Conservation (phyloP, 352 stramenopile species). For the Sclerospora graminicola region DNA sequence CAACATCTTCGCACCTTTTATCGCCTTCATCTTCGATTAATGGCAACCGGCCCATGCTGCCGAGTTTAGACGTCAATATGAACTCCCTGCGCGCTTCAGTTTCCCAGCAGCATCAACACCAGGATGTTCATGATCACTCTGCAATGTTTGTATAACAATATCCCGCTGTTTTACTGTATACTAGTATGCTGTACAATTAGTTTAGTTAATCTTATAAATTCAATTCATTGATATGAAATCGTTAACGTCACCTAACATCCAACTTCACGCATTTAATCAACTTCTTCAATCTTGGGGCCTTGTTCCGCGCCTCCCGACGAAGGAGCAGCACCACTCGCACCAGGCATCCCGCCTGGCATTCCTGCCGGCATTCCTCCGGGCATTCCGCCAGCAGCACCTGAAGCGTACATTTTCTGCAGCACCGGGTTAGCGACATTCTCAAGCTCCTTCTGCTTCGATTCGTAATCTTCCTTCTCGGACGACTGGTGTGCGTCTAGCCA, state of each 20-base stretch:
- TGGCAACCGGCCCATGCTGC: slow-evolving; percentile 4
- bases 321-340: slow-evolving; percentile 8
- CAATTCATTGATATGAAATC: background rate
- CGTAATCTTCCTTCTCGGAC: slow-evolving; percentile 73
- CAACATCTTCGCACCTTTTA: slow-evolving; percentile 1
- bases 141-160: no score
- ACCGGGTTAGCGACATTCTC: slow-evolving; percentile 80
- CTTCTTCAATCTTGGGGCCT: slow-evolving; percentile 76
- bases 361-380: slow-evolving; percentile 20
- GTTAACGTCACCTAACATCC: background rate
- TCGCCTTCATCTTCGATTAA: background rate
- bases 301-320: slow-evolving; percentile 33
- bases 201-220: background rate
- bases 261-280: slow-evolving; percentile 40
- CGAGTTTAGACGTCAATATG: slow-evolving; percentile 6
- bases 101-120: background rate
- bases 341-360: slow-evolving; percentile 17
- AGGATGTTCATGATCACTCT: background rate
- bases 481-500: slow-evolving; percentile 94
- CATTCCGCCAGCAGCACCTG: slow-evolving; percentile 33
- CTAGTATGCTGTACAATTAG: no score
- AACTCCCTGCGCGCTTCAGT: background rate
- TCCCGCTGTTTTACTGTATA: no score
- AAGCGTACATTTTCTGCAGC: slow-evolving; percentile 75
- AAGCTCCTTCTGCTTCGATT: slow-evolving; percentile 85